These are phyloP conservation scores for Apiospora sp. DNA, from an alignment of 2,329 filamentous ascomycete species.

Conservation along the genomic window DNA sequence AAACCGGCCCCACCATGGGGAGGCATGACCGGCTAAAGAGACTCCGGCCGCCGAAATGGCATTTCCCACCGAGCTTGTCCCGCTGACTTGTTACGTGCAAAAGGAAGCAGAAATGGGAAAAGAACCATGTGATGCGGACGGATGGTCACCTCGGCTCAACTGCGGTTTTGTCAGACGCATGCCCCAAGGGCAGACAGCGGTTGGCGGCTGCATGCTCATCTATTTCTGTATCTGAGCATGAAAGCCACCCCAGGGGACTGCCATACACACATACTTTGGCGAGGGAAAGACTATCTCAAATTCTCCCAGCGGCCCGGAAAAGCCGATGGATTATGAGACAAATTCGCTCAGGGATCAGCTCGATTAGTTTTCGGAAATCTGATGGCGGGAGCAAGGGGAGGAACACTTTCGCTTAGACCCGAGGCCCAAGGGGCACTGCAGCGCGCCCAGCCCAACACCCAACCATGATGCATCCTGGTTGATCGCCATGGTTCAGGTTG, in stretches of 20 bases:
- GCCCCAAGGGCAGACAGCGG: background rate
- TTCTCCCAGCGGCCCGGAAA: conserved; percentile 16
- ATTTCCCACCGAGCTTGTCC: conserved; percentile 6
- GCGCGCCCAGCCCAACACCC: too few species aligned
- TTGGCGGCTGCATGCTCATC: background rate
- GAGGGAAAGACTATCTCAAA: background rate
- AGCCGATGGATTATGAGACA: background rate
- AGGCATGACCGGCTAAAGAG: conserved; percentile 9
- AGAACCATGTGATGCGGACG: background rate
- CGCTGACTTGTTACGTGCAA: background rate
- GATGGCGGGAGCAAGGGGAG: background rate
- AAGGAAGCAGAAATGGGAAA: background rate
- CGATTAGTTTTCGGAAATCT: background rate
- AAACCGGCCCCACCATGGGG: conserved; percentile 8
- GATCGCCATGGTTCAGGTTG: background rate
- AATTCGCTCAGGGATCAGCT: background rate
- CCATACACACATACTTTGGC: background rate
- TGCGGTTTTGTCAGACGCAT: conserved; percentile 5
- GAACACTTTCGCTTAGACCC: background rate
- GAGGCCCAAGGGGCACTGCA: background rate
- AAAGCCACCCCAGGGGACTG: background rate
- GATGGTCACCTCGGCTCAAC: conserved; percentile 3
- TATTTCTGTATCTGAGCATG: background rate
- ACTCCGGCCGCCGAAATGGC: conserved; percentile 4
- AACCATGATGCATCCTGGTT: background rate